Percentiles rank a stretch among this genome's conserved stretches.
Evolutionary conservation across 2,329 filamentous ascomycete species (phyloP).

Genomic region (Epichloe festucae): DNA sequence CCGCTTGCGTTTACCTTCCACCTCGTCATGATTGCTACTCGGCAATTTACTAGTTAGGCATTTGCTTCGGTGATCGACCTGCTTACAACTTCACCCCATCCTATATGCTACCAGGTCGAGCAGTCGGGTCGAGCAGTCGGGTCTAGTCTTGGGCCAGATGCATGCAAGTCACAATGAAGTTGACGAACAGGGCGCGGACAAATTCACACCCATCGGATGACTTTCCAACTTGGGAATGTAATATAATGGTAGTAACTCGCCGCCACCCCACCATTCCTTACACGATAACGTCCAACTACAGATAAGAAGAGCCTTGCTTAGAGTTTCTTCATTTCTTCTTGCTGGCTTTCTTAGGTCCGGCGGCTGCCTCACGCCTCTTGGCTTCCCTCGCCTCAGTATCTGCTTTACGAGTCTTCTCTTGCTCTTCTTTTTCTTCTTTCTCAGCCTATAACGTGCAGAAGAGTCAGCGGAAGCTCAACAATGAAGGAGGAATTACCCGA

Average conservation of each 20-base stretch:
- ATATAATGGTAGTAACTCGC: not conserved
- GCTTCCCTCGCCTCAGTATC: conserved; percentile 44
- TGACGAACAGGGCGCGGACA: not conserved
- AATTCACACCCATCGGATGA: not conserved
- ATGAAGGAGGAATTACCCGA: not conserved
- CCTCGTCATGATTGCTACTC: too few relatives aligned
- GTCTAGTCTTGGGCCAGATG: too few relatives aligned
- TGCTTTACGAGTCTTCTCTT: conserved; percentile 32
- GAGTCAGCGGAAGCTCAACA: conserved; percentile 11
- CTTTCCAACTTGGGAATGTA: not conserved
- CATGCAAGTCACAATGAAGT: too few relatives aligned
- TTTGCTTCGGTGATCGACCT: too few relatives aligned
- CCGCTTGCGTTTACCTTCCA: too few relatives aligned
- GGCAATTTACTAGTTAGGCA: too few relatives aligned
- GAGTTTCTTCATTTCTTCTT: conserved; percentile 29
- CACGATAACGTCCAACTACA: not conserved
- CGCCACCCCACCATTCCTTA: not conserved
- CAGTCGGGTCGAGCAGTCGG: too few relatives aligned
- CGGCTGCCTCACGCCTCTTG: conserved; percentile 40
- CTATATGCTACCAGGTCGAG: too few relatives aligned
- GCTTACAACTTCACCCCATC: too few relatives aligned
- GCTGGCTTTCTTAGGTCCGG: conserved; percentile 34
- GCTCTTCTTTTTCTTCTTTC: conserved; percentile 42
- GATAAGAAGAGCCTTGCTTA: not conserved
- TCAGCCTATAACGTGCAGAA: conserved; percentile 31